Conservation (phyloP, 148 eudicot species). For the Bassia scoparia region DNA sequence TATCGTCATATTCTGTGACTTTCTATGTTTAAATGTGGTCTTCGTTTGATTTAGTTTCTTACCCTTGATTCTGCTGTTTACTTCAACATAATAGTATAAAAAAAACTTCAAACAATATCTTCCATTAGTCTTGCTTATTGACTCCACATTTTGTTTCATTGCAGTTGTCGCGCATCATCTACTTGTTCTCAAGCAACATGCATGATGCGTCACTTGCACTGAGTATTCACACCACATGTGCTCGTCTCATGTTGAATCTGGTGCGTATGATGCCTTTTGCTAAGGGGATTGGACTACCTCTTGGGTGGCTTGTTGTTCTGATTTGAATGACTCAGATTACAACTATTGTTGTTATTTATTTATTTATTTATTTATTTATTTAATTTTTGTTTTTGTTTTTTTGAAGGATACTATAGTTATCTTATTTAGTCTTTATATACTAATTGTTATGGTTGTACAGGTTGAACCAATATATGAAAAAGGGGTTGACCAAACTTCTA, state of each 20-base stretch:
- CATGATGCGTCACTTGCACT: constrained; percentile 91
- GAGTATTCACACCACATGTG: constrained; percentile 97
- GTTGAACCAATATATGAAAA: constrained; percentile 98
- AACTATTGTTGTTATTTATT: no score
- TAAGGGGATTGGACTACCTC: not conserved
- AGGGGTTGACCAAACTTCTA: constrained; percentile 79
- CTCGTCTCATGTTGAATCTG: constrained; percentile 96
- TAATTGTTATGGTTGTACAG: constrained; percentile 30
- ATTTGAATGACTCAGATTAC: constrained; percentile 3
- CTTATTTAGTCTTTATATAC: not conserved
- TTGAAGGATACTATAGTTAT: not conserved
- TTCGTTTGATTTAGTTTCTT: no score
- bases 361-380: no score
- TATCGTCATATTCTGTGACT: not conserved
- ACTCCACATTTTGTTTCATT: constrained; percentile 12
- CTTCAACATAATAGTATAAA: no score
- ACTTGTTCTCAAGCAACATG: constrained; percentile 97
- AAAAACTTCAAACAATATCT: no score
- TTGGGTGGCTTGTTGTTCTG: constrained; percentile 13
- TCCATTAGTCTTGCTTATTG: not conserved
- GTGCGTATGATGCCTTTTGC: constrained; percentile 30
- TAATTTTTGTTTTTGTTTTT: no score
- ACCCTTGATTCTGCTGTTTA: no score
- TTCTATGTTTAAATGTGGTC: not conserved
- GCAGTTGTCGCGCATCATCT: constrained; percentile 93